These are phyloP conservation scores for Stylosanthes scabra DNA, from an alignment of 331 rosid species.

Conservation along the genomic window DNA sequence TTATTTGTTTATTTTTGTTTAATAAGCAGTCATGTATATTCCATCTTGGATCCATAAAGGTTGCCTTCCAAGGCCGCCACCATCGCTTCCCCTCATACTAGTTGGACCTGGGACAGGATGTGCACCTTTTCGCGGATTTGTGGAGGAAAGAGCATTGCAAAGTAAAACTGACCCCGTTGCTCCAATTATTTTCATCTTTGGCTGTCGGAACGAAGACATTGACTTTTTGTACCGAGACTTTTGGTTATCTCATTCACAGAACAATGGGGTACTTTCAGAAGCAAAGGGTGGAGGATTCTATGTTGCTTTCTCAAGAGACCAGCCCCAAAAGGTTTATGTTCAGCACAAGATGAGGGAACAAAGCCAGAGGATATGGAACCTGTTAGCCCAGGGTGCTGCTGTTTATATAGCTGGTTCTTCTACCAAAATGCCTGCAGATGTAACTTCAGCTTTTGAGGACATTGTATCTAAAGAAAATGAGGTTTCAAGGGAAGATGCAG, in stretches of 20 bases:
- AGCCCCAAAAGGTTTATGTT: conserved; percentile 81
- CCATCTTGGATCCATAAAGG: conserved; percentile 86
- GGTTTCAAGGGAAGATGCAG: conserved; percentile 69
- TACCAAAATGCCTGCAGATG: conserved; percentile 94
- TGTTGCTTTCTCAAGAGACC: conserved; percentile 92
- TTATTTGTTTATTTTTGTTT: conserved; percentile 27
- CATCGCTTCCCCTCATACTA: conserved; percentile 80
- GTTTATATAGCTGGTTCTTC: conserved; percentile 92
- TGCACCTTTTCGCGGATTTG: conserved; percentile 83
- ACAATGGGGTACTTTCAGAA: conserved; percentile 76
- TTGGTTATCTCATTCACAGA: conserved; percentile 68
- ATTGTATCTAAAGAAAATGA: conserved; percentile 68
- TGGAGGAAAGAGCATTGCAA: conserved; percentile 88
- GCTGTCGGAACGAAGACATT: conserved; percentile 70
- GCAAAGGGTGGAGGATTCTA: conserved; percentile 82
- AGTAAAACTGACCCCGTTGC: conserved; percentile 56
- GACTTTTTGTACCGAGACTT: conserved; percentile 85
- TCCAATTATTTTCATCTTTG: conserved; percentile 84
- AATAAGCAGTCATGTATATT: conserved; percentile 51
- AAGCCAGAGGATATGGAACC: conserved; percentile 70
- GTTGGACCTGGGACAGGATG: conserved; percentile 97
- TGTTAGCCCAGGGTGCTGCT: conserved; percentile 75
- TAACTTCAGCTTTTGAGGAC: conserved; percentile 76
- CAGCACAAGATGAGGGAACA: conserved; percentile 90
- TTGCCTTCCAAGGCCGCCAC: conserved; percentile 75